phyloP scores from a whole-genome alignment of 1,284 basidiomycete species.

The Pseudozyma flocculosa region DNA sequence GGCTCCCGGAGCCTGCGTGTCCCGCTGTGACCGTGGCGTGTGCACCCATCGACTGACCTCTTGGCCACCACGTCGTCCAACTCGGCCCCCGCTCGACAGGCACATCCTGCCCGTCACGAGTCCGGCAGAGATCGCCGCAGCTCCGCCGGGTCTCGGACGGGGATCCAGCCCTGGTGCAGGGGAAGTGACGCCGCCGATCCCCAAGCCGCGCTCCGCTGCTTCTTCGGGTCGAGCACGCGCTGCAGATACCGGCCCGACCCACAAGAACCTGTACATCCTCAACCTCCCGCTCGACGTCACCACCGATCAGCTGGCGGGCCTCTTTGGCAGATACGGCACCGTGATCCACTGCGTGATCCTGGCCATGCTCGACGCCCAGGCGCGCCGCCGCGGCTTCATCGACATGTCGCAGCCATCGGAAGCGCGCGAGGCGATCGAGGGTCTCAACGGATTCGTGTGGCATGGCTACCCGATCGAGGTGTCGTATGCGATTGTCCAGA shows the following conservation, averaged over 20 bases:
- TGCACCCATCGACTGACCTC: too few species aligned
- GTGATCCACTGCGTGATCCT: constrained; percentile 56
- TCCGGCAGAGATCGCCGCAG: neutral
- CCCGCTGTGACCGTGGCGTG: too few species aligned
- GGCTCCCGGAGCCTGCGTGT: neutral
- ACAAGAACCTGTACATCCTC: constrained; percentile 52
- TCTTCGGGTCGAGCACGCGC: neutral
- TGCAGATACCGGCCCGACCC: neutral
- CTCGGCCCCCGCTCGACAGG: neutral
- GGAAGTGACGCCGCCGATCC: neutral
- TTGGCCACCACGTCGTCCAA: neutral
- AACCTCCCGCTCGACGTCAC: constrained; percentile 55
- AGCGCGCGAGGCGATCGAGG: constrained; percentile 44
- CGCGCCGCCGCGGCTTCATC: constrained; percentile 55
- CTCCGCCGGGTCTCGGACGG: neutral
- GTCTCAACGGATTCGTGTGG: constrained; percentile 49
- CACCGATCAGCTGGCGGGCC: constrained; percentile 41
- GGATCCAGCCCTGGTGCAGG: neutral
- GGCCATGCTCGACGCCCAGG: constrained; percentile 55
- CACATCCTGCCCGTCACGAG: neutral
- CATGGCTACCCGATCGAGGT: constrained; percentile 56
- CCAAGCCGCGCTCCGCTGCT: neutral
- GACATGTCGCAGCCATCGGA: constrained; percentile 48
- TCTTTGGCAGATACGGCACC: constrained; percentile 43
- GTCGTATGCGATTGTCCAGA: constrained; percentile 56